Percentiles rank a stretch among this genome's conserved stretches.
Conservation (phyloP, 352 stramenopile species). For the Phytophthora tentaculata region DNA sequence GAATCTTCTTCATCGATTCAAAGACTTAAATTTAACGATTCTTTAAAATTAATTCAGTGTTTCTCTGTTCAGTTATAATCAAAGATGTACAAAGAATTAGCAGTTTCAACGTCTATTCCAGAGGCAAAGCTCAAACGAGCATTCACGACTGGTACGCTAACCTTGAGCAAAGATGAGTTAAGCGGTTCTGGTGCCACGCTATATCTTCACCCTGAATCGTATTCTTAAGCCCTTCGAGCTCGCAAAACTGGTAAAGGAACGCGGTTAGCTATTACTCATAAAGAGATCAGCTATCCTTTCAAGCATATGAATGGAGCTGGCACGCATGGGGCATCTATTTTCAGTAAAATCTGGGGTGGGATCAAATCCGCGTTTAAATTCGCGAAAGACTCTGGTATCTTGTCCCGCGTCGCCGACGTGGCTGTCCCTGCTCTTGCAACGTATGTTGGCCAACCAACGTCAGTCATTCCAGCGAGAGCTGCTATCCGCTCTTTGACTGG, state of each 20-base stretch:
- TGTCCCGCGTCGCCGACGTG: not conserved
- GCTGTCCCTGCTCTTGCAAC: not conserved
- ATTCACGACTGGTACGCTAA: slow-evolving; percentile 7
- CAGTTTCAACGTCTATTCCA: not conserved
- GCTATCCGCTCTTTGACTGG: not conserved
- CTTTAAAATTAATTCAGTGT: slow-evolving; percentile 6
- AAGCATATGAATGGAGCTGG: too few relatives aligned
- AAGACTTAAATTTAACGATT: slow-evolving; percentile 1
- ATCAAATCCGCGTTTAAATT: not conserved
- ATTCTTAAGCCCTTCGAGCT: too few relatives aligned
- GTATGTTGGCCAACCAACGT: too few relatives aligned
- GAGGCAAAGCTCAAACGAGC: slow-evolving; percentile 7
- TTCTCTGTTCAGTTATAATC: not conserved
- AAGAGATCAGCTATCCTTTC: too few relatives aligned
- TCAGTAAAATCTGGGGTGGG: not conserved
- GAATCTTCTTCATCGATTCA: not conserved
- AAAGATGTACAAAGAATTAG: slow-evolving; percentile 6
- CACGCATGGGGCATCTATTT: too few relatives aligned
- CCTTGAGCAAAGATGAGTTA: slow-evolving; percentile 6
- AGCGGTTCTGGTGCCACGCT: not conserved
- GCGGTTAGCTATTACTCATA: too few relatives aligned
- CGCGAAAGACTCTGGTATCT: not conserved
- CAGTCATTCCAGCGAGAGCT: not conserved
- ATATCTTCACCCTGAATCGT: slow-evolving; percentile 9
- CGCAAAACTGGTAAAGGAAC: too few relatives aligned